phyloP scores from a whole-genome alignment of 2,329 filamentous ascomycete genomes.

The Trichoderma hamatum region DNA sequence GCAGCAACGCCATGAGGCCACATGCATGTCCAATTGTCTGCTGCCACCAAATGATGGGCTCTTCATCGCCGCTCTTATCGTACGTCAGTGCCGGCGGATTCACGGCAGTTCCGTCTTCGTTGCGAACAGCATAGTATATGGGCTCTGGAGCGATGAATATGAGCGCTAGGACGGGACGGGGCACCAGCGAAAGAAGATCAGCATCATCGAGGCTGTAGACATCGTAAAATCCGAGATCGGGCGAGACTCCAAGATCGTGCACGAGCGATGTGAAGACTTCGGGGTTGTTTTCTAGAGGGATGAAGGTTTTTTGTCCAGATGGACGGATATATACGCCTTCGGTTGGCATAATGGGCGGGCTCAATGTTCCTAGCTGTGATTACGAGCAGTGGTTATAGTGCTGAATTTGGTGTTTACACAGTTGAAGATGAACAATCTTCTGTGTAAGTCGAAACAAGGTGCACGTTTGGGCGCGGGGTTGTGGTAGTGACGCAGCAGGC shows the following conservation, averaged over 20 bases:
- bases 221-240: constrained; percentile 73
- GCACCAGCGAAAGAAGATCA: constrained; percentile 69
- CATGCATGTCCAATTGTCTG: constrained; percentile 85
- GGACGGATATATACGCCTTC: constrained; percentile 38
- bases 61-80: constrained; percentile 44
- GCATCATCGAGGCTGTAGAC: constrained; percentile 81
- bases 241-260: constrained; percentile 70
- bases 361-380: background rate
- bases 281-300: constrained; percentile 64
- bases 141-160: constrained; percentile 74
- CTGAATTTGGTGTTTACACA: background rate
- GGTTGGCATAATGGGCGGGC: constrained; percentile 34
- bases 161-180: constrained; percentile 74
- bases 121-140: constrained; percentile 51
- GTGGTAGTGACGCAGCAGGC: constrained; percentile 1
- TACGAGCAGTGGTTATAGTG: background rate
- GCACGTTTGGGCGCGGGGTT: constrained; percentile 22
- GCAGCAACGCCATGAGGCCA: constrained; percentile 76
- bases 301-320: constrained; percentile 42
- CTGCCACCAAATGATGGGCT: constrained; percentile 79
- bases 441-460: background rate
- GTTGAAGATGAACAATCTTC: background rate
- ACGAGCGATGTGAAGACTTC: constrained; percentile 76
- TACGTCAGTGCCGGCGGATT: constrained; percentile 38
- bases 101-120: constrained; percentile 34